Evolutionary conservation across 2,329 filamentous ascomycete genomes (phyloP), one percentile per base, ranked within the genome.

Genomic region (Paraphaeosphaeria sporulosa): DNA sequence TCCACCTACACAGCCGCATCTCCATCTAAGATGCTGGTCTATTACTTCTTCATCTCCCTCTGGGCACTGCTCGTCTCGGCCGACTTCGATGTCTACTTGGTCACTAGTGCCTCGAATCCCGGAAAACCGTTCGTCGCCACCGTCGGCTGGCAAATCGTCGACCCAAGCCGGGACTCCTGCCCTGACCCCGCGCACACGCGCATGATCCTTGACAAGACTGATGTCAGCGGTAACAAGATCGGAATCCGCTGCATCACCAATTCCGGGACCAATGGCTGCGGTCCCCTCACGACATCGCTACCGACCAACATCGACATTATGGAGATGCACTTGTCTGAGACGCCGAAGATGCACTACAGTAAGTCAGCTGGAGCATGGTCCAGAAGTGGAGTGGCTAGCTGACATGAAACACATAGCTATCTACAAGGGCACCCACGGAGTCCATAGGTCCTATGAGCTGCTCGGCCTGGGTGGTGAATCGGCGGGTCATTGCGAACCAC

Each of bases 281-380:
- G 8, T 4, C 27, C 27, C 27, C 27, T 30, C 21, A 27, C 27
- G 36, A 12, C 3, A 12, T 21, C 21, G 17, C 15, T 21, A 19
- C 47, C 12, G 3, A 12, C 6, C 10, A 12, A 12, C 15, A 50
- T 50, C 30, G 17, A 36, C n/a, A 1, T 36, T 6, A 34, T 50
- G 30, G 47, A 50, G 30, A 50, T 50, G 47, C 47, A 50, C 30
- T 34, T 50, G 30, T 50, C 47, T 15, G 32, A 50, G 7, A 19
- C 27, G 5, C 47, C 47, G 4, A 6, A 3, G 3, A 13, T 50
- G 7, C 47, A 50, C 30, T 50, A n/a, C 8, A 30, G 27, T 30
- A 30, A 50, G 30, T 50, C 9, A 50, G 47, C 36, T 10, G 36
- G 36, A 38, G 47, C 10, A 17, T 10, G 7, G 8, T 47, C 3